Base-by-base conservation (phyloP, 306 rosid species). In the Trichosanthes truncata region DNA sequence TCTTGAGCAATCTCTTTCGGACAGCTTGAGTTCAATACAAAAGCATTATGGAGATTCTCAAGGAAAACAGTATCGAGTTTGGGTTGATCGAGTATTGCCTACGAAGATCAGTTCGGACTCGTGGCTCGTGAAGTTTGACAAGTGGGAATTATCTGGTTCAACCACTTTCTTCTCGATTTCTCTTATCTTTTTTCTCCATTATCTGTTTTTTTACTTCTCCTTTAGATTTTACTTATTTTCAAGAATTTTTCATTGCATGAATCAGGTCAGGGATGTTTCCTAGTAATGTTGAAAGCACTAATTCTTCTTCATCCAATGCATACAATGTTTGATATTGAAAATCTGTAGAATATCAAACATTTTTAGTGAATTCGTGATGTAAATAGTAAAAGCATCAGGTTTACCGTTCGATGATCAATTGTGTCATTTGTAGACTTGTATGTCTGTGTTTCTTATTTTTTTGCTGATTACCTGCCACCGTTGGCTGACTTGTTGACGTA, bases 81-180 rank as follows among this genome's bases (percentile, higher is more conserved):
- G 90, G 97, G 89, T 91, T 63, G 97, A 95, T 80, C 81, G 80
- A 73, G 85, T 91, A 25, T 79, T 83, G 73, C 78, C 96, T 51
- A 74, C 85, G 23, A 82, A 84, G 80, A 83, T 91, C 74, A 69
- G 90, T 83, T 66, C 93, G 4, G 86, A 82, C 66, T 76, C 88
- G 36, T 93, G 96, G 99, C 87, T 95, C 15, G 83, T 91, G 84
- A 93, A 85, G 88, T 91, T 89, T 65, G 76, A 90, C 63, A 84
- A 87, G 87, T 95, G 97, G 99, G 93, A 90, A 63, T 84, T 74
- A 79, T 81, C 55, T 46, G 97, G 99, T 95, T 48, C 12, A 84
- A 80, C 35, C 21, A 56, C 66, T 74, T 59, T 36, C 61, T 55
- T 41, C 31, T 35, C 49, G 0, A 21, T 11, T 14, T 71, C 55